These are phyloP conservation scores for Macrotyloma uniflorum DNA, from an alignment of 306 rosid genomes.

Conservation along the genomic window DNA sequence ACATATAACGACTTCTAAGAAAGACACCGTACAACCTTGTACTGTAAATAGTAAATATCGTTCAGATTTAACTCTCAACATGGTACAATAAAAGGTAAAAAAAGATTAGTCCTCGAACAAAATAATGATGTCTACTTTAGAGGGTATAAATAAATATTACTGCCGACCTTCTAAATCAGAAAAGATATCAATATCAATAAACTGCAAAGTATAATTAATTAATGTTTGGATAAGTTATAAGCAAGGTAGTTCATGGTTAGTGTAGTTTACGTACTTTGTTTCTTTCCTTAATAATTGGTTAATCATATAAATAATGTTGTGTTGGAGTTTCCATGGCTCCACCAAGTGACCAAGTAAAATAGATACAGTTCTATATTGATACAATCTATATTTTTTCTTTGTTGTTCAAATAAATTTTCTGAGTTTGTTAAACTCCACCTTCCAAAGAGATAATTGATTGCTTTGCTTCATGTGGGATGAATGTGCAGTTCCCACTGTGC, in stretches of 20 bases:
- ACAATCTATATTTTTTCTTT: neutral
- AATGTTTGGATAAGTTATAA: conserved; percentile 52
- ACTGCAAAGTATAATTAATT: neutral
- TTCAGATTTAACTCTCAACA: conserved; percentile 4
- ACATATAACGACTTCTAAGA: conserved; percentile 8
- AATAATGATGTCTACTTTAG: conserved; percentile 33
- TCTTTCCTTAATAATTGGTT: conserved; percentile 38
- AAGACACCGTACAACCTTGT: conserved; percentile 4
- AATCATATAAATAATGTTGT: conserved; percentile 19
- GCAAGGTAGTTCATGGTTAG: conserved; percentile 53
- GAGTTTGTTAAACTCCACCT: conserved; percentile 21
- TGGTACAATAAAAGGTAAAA: neutral
- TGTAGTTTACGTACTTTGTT: conserved; percentile 16
- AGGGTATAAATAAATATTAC: conserved; percentile 27
- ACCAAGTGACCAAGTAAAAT: conserved; percentile 29
- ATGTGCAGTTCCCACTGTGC: conserved; percentile 32
- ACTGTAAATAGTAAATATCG: conserved; percentile 14
- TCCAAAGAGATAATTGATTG: conserved; percentile 41
- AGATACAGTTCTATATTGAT: neutral
- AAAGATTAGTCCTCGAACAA: conserved; percentile 17
- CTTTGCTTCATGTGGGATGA: conserved; percentile 36
- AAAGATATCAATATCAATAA: conserved; percentile 19
- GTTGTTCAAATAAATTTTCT: neutral
- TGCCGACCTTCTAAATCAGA: conserved; percentile 15
- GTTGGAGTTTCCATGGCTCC: conserved; percentile 19